These are phyloP conservation scores for Talaromyces islandicus DNA, from an alignment of 2,329 filamentous ascomycete genomes.

Conservation along the genomic window DNA sequence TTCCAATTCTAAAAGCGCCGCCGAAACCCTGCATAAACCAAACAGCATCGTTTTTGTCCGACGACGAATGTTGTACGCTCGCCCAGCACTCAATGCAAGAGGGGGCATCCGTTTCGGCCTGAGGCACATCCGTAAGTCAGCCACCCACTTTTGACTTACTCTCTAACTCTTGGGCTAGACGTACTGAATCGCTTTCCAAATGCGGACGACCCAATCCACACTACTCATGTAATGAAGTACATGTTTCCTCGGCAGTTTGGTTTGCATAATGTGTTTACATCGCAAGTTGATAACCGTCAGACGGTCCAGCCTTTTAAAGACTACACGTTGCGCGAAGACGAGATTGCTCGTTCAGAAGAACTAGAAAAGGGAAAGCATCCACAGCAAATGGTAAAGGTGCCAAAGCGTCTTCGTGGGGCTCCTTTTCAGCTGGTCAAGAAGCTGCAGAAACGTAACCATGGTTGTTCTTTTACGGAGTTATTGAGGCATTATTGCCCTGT, in stretches of 20 bases:
- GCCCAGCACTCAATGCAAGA: conserved; percentile 62
- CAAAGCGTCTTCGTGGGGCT: conserved; percentile 56
- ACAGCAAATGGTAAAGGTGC: conserved; percentile 19
- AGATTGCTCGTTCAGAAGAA: conserved; percentile 49
- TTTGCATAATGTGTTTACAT: conserved; percentile 88
- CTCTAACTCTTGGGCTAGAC: conserved; percentile 48
- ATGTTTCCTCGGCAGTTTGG: conserved; percentile 88
- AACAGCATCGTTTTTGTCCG: conserved; percentile 69
- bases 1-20: not conserved
- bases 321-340: conserved; percentile 77
- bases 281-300: conserved; percentile 55
- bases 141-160: not conserved
- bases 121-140: conserved; percentile 67
- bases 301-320: conserved; percentile 73
- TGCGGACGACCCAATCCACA: conserved; percentile 46
- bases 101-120: conserved; percentile 68
- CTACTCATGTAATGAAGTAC: conserved; percentile 75
- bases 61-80: conserved; percentile 80
- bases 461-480: conserved; percentile 74
- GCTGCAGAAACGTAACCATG: conserved; percentile 63
- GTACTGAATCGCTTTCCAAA: conserved; percentile 65
- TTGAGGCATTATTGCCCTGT: conserved; percentile 74
- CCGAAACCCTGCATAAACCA: conserved; percentile 17
- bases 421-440: conserved; percentile 56
- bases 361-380: conserved; percentile 4